These are phyloP conservation scores for Eutypella sp. DNA, from an alignment of 2,329 filamentous ascomycete species.

Conservation along the genomic window DNA sequence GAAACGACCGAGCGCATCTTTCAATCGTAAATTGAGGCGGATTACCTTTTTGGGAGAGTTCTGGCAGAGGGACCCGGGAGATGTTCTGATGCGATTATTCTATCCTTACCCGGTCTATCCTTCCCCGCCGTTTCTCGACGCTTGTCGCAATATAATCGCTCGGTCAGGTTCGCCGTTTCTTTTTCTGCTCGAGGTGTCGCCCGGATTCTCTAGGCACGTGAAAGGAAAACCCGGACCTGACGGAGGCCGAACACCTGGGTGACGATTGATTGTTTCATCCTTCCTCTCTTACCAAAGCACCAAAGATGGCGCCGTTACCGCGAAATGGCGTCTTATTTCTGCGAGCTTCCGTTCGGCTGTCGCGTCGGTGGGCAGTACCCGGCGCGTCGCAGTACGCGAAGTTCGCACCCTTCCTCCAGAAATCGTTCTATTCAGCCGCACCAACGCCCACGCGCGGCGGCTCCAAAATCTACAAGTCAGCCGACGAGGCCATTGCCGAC, in stretches of 20 bases:
- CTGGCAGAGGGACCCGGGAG: neutral
- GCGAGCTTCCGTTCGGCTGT: slow-evolving; percentile 21
- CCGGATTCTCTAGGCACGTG: too few relatives aligned
- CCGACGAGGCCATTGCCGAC: slow-evolving; percentile 66
- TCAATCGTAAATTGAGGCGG: neutral
- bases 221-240: too few relatives aligned
- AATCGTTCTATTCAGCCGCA: slow-evolving; percentile 17
- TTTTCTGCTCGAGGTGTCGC: too few relatives aligned
- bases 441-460: slow-evolving; percentile 22
- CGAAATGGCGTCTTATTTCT: slow-evolving; percentile 18
- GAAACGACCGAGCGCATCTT: neutral
- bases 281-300: slow-evolving; percentile 2
- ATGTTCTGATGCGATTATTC: too few relatives aligned
- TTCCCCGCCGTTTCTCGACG: too few relatives aligned
- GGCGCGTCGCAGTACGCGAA: slow-evolving; percentile 13
- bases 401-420: slow-evolving; percentile 11
- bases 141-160: too few relatives aligned
- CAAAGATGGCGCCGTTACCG: slow-evolving; percentile 21
- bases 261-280: neutral
- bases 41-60: too few relatives aligned
- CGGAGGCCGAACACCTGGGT: too few relatives aligned
- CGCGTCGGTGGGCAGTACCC: slow-evolving; percentile 19
- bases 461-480: slow-evolving; percentile 48
- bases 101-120: too few relatives aligned
- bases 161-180: too few relatives aligned